Evolutionary conservation across 805 yeast genomes (phyloP).

Genomic region (Peterozyma xylosa): DNA sequence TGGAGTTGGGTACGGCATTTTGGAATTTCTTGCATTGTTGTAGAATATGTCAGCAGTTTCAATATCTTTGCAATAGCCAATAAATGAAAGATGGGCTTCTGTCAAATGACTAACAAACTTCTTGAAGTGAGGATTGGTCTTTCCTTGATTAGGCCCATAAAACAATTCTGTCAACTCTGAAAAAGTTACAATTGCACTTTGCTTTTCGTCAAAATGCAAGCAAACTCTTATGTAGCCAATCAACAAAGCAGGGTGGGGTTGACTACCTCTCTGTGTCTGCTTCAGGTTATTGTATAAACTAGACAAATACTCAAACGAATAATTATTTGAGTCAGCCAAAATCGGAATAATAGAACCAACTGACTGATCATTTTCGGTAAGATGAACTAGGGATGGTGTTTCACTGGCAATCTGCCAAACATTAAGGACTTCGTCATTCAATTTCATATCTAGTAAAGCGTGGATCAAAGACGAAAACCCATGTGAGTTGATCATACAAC

Average conservation of each 20-base stretch:
- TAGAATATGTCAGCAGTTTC: conserved; percentile 67
- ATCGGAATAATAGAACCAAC: conserved; percentile 65
- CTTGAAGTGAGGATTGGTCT: conserved; percentile 14
- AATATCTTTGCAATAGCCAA: conserved; percentile 70
- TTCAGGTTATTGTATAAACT: conserved; percentile 38
- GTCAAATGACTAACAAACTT: conserved; percentile 41
- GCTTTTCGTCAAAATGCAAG: conserved; percentile 53
- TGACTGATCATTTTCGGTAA: conserved; percentile 56
- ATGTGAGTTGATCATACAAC: conserved; percentile 37
- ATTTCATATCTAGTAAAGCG: conserved; percentile 51
- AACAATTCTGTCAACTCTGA: conserved; percentile 49
- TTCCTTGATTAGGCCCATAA: conserved; percentile 21
- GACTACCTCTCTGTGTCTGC: conserved; percentile 17
- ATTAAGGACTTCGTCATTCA: conserved; percentile 55
- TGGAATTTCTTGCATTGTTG: conserved; percentile 59
- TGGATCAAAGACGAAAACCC: conserved; percentile 53
- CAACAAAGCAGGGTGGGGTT: conserved; percentile 39
- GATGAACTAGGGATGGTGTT: conserved; percentile 24
- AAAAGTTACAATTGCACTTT: conserved; percentile 59
- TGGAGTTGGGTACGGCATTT: conserved; percentile 65
- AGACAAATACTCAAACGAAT: conserved; percentile 49
- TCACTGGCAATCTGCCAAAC: conserved; percentile 64
- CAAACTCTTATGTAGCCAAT: conserved; percentile 73
- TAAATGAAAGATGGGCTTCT: conserved; percentile 70
- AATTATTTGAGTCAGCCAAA: conserved; percentile 42